Percentiles rank a stretch among this genome's conserved stretches.
Evolutionary conservation across 1,139 yeast genomes (phyloP).

Genomic region (Arxiozyma telluris): DNA sequence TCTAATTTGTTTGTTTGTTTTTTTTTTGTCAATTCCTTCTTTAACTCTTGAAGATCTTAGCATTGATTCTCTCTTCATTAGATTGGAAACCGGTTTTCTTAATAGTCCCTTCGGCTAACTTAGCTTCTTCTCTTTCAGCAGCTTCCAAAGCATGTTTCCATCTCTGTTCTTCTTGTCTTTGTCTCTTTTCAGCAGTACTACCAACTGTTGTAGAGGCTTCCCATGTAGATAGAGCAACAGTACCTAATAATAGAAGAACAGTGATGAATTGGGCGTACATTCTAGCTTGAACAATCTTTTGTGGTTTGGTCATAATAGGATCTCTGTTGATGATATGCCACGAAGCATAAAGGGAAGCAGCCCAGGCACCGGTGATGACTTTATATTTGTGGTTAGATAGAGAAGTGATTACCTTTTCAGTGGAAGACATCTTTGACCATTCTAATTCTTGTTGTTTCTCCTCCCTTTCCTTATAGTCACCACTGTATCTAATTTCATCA

Average conservation of each 20-base stretch:
- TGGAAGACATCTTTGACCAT: conserved; percentile 41
- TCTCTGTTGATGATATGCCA: conserved; percentile 72
- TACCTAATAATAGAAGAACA: conserved; percentile 52
- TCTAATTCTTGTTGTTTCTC: conserved; percentile 31
- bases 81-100: conserved; percentile 14
- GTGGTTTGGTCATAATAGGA: conserved; percentile 66
- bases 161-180: conserved; percentile 34
- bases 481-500: conserved; percentile 42
- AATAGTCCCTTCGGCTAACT: conserved; percentile 6
- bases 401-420: conserved; percentile 40
- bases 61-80: conserved; percentile 28
- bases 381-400: conserved; percentile 60
- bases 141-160: conserved; percentile 37
- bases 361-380: conserved; percentile 76
- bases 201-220: conserved; percentile 37
- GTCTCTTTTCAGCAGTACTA: conserved; percentile 34
- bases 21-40: not conserved
- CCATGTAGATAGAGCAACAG: conserved; percentile 53
- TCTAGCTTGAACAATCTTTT: conserved; percentile 87
- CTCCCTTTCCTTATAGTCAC: conserved; percentile 34
- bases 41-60: conserved; percentile 25
- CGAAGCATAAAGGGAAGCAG: conserved; percentile 74
- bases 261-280: conserved; percentile 87
- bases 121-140: conserved; percentile 33
- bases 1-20: not conserved